Conservation (phyloP, 2,329 filamentous ascomycete genomes). For the Seiridium unicorne region DNA sequence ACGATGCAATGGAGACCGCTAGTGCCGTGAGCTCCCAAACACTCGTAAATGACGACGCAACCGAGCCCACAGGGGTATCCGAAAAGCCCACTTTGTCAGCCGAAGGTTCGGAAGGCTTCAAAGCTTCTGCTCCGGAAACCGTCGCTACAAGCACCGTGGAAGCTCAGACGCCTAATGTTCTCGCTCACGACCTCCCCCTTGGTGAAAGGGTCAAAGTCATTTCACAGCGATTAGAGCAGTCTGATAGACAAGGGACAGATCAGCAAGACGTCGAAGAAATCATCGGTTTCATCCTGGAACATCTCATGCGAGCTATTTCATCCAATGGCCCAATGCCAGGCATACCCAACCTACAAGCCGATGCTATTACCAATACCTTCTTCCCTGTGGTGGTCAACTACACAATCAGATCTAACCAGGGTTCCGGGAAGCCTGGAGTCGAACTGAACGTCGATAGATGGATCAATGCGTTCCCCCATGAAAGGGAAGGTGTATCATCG, state of each 20-base stretch:
- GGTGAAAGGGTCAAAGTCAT: slow-evolving; percentile 41
- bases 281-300: slow-evolving; percentile 87
- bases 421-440: slow-evolving; percentile 42
- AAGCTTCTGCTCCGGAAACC: too few species aligned
- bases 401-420: slow-evolving; percentile 47
- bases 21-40: slow-evolving; percentile 53
- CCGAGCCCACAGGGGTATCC: not conserved
- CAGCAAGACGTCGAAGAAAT: slow-evolving; percentile 98
- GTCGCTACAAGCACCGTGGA: too few species aligned
- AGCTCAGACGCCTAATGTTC: not conserved
- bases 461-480: slow-evolving; percentile 55
- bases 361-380: slow-evolving; percentile 72
- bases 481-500: slow-evolving; percentile 41
- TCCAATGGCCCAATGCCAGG: slow-evolving; percentile 61
- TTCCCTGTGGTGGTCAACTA: slow-evolving; percentile 62
- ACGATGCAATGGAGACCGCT: slow-evolving; percentile 35
- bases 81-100: too few species aligned
- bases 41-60: slow-evolving; percentile 31
- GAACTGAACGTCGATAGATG: slow-evolving; percentile 62
- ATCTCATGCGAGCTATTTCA: slow-evolving; percentile 84
- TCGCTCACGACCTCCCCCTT: slow-evolving; percentile 29
- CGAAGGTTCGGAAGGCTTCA: too few species aligned
- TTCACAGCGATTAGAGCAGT: slow-evolving; percentile 41
- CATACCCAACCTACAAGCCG: slow-evolving; percentile 71
- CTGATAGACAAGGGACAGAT: slow-evolving; percentile 52